Conservation (phyloP, 176 grass and related monocot genomes). For the Eremochloa ophiuroides region DNA sequence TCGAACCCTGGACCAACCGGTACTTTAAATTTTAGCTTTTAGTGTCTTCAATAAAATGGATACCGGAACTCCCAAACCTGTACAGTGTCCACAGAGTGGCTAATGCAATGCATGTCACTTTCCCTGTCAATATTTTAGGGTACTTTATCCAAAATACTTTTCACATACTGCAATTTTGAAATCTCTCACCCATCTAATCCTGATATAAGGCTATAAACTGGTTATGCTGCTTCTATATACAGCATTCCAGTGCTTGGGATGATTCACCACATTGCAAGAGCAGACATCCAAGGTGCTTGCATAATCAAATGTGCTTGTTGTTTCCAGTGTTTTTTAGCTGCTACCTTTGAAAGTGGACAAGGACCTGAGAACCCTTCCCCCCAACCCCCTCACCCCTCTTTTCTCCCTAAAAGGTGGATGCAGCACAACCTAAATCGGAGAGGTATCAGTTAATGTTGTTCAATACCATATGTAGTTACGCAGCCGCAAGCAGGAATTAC, state of each 20-base stretch:
- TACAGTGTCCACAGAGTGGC: neutral
- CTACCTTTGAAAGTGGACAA: neutral
- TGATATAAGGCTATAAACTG: neutral
- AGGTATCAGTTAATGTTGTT: neutral
- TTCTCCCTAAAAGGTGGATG: neutral
- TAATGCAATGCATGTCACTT: neutral
- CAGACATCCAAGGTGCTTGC: neutral
- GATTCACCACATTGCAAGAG: neutral
- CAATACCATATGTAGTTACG: neutral
- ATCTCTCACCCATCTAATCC: neutral
- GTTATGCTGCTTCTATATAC: neutral
- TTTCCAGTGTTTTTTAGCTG: neutral
- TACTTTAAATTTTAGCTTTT: neutral
- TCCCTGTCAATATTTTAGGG: neutral
- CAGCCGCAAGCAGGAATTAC: neutral
- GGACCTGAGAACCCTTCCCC: neutral
- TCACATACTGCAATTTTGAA: neutral
- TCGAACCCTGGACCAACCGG: no score
- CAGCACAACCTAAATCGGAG: neutral
- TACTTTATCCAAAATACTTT: neutral
- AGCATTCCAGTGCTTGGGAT: neutral
- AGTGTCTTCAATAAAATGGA: neutral
- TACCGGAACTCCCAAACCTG: neutral
- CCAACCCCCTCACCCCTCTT: neutral
- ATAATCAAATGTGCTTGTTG: constrained; percentile 1